Percentiles rank a stretch among this genome's conserved stretches.
Evolutionary conservation across 176 grass and related monocot species (phyloP).

Genomic region (Zoysia pacifica): DNA sequence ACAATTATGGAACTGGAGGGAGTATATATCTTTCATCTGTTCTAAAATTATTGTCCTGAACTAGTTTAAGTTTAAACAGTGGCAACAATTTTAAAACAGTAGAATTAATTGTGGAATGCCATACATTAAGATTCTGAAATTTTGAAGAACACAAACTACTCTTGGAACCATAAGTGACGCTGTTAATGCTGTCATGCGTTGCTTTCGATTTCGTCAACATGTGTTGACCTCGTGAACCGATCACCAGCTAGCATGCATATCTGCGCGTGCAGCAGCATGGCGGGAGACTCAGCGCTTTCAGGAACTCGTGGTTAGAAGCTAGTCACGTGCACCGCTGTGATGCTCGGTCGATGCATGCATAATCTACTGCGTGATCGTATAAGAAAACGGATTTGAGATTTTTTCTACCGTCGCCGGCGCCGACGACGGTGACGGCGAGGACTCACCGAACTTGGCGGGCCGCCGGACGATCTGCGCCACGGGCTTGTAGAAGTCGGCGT

Average conservation of each 20-base stretch:
- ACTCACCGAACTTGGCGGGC: constrained; percentile 40
- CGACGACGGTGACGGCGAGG: neutral
- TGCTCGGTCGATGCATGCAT: neutral
- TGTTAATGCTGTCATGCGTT: neutral
- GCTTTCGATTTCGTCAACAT: constrained; percentile 3
- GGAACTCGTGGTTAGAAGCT: neutral
- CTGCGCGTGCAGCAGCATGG: neutral
- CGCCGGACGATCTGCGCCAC: constrained; percentile 37
- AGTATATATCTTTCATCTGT: too few relatives aligned
- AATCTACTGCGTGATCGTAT: neutral
- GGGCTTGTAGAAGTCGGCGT: constrained; percentile 56
- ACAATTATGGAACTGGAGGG: too few relatives aligned
- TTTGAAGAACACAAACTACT: constrained; percentile 9
- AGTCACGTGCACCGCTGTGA: neutral
- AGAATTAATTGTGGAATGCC: neutral
- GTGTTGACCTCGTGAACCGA: constrained; percentile 30
- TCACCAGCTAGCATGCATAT: neutral
- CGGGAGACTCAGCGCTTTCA: neutral
- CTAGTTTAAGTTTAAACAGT: too few relatives aligned
- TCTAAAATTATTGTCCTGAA: too few relatives aligned
- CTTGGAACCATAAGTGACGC: neutral
- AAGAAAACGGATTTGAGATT: neutral
- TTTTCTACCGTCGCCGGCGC: too few relatives aligned
- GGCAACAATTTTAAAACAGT: neutral
- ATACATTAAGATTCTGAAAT: constrained; percentile 38